A percentile compares a stretch with the other conserved stretches of the same genome.
phyloP scores from a whole-genome alignment of 495 filamentous ascomycete species.

The Aspergillus campestris region DNA sequence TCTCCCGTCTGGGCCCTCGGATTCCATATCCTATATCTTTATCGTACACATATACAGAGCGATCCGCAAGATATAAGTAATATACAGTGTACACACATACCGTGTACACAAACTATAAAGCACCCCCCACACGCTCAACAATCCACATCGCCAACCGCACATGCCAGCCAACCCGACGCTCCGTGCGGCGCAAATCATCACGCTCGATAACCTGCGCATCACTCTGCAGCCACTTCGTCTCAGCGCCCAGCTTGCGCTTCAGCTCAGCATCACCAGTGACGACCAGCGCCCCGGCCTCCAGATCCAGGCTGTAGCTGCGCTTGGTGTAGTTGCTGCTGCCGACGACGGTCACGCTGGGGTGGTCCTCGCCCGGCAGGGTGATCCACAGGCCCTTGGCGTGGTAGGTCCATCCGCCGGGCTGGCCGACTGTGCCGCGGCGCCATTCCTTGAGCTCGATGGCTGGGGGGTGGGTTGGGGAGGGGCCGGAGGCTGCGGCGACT shows the following conservation, averaged over 20 bases:
- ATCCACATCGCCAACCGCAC: conserved; percentile 91
- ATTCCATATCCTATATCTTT: no score
- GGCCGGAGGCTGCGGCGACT: conserved; percentile 49
- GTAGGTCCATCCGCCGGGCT: conserved; percentile 88
- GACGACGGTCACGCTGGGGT: conserved; percentile 71
- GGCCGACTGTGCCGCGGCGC: conserved; percentile 70
- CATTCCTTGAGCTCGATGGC: conserved; percentile 77
- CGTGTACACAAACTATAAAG: conserved; percentile 37
- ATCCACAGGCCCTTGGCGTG: conserved; percentile 97
- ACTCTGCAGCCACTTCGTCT: conserved; percentile 70
- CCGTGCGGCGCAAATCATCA: conserved; percentile 68
- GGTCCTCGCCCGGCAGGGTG: conserved; percentile 50
- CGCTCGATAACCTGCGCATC: conserved; percentile 55
- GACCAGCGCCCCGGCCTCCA: conserved; percentile 79
- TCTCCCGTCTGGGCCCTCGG: no score
- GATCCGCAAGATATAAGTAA: conserved; percentile 7
- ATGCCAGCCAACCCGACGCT: conserved; percentile 75
- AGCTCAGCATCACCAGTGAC: conserved; percentile 70
- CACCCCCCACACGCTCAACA: conserved; percentile 62
- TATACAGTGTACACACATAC: background rate
- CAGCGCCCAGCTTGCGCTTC: conserved; percentile 63
- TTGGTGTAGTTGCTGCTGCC: conserved; percentile 96
- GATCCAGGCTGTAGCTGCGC: conserved; percentile 80
- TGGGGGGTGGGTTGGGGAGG: conserved; percentile 21
- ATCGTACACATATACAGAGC: background rate